Base-by-base conservation (phyloP, 176 grass and related monocot genomes). In the Canna indica region DNA sequence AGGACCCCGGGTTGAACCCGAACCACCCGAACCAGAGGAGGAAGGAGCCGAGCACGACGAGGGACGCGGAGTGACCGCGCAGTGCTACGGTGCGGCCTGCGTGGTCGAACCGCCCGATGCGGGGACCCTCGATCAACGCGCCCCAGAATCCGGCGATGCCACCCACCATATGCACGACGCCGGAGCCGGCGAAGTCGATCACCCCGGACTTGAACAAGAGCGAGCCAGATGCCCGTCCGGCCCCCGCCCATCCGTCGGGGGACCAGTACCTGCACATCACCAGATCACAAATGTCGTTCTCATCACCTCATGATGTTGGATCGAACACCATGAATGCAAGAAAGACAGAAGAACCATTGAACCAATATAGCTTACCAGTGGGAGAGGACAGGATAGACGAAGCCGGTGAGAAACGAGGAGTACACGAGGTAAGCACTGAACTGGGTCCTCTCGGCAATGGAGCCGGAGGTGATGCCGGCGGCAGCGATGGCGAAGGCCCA, bases 401-500 rank as follows among this genome's bases (percentile, higher is more conserved):
- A 95, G 25, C 91, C 91, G 0, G 91, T 95, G 72, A 90, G 91
- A 74, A 95, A 95, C 44, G 87, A 84, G 12, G 91, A 95, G 74
- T 90, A 95, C 73, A 95, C 85, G 18, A 95, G 82, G 80, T 95
- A 95, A 1, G 87, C 81, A 1, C 82, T 81, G 71, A 95, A 95
- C 86, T 90, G 91, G n/a, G 91, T 95, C 2, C 91, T 67, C 87
- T 95, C 91, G 3, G 91, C 91, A 32, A 90, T 95, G 67, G 91
- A 95, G 16, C 91, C 91, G 5, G 91, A 95, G 36, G 91, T 90
- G 68, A 95, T 95, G 6, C 91, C 91, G 7, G 87, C 87, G 29
- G 87, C 91, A 47, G 91, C 87, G 80, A 95, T 95, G 87, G 91
- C 87, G 71, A 95, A 90, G 33, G 91, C 91, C 91, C 91, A 87